Base-by-base conservation (phyloP, 768 basidiomycete genomes). In the Mycena indigotica region DNA sequence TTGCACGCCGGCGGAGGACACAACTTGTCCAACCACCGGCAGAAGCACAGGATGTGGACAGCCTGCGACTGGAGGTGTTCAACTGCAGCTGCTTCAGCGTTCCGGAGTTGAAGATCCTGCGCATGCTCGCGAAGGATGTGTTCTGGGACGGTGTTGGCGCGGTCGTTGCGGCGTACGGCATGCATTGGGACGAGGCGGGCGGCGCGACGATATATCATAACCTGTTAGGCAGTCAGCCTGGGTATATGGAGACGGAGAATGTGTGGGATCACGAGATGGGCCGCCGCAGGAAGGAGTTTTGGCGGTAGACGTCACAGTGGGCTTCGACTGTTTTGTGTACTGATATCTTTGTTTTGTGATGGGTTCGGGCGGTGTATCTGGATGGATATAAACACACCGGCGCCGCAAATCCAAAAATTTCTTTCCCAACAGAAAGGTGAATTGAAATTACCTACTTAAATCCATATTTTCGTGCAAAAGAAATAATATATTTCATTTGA, bases 191-290 rank as follows among this genome's bases (percentile, higher is more conserved):
- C 38, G 51, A 56, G 21, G 40, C 44, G 17, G 50, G 45, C 2
- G 59, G 53, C 3, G 5, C 52, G 55, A 56, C 59, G 5, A 61
- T 61, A 15, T 40, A 49, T 15, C 59, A 56, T 26, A 32, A 56
- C 26, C 29, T 61, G 3, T 29, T 61, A 6, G 35, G 32, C n/a
- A 28, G 52, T 1, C 55, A 53, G 21, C 23, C 24, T 0, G 45
- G 55, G 0, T 61, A 61, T 35, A 46, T 56, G 28, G 59, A 56
- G 17, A 2, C 49, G 23, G 49, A 60, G 39, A 13, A 52, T 40
- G 41, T 21, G 41, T 23, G n/a, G 6, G 41, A 44, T 6, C 8
- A 44, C 8, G 41, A 23, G 41, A 16, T 44, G 41, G 41, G 5
- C 5, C 41, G 8, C 15, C 8, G 23, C 8, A 44, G 41, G 41